A percentile compares a stretch with the other conserved stretches of the same genome.
Evolutionary conservation across 768 basidiomycete genomes (phyloP).

Genomic region (Boletus sensibilis): DNA sequence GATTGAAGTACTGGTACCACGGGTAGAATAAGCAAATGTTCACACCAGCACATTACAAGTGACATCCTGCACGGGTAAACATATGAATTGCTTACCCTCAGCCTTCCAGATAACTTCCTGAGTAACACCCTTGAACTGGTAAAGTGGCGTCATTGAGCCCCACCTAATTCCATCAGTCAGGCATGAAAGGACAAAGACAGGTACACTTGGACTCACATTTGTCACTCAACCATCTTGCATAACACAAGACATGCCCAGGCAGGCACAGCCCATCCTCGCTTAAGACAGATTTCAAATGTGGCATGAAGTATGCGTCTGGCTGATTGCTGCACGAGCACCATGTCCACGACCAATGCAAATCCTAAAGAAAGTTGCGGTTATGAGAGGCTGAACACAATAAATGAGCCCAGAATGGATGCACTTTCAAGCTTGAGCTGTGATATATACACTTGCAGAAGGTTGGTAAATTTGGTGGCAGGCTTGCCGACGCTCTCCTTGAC

Average conservation of each 20-base stretch:
- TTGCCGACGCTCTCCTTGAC: slow-evolving; percentile 95
- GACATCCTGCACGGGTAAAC: slow-evolving; percentile 25
- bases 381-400: no score
- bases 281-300: slow-evolving; percentile 96
- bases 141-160: slow-evolving; percentile 85
- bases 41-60: neutral
- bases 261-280: slow-evolving; percentile 92
- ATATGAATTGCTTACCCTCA: slow-evolving; percentile 43
- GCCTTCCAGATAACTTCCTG: slow-evolving; percentile 71
- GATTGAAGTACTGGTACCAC: slow-evolving; percentile 62
- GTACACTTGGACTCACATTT: slow-evolving; percentile 54
- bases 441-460: slow-evolving; percentile 90
- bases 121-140: slow-evolving; percentile 46
- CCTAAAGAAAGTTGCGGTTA: slow-evolving; percentile 36
- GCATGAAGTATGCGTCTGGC: slow-evolving; percentile 97
- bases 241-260: slow-evolving; percentile 87
- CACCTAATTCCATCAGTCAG: slow-evolving; percentile 53
- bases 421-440: slow-evolving; percentile 91
- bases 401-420: slow-evolving; percentile 16
- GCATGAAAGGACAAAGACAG: neutral
- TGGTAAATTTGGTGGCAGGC: slow-evolving; percentile 96
- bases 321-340: slow-evolving; percentile 95
- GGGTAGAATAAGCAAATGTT: slow-evolving; percentile 44
- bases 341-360: slow-evolving; percentile 81
- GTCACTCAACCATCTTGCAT: slow-evolving; percentile 91